phyloP scores from a whole-genome alignment of 1,139 yeast genomes.

The Pichiaceae sp. region DNA sequence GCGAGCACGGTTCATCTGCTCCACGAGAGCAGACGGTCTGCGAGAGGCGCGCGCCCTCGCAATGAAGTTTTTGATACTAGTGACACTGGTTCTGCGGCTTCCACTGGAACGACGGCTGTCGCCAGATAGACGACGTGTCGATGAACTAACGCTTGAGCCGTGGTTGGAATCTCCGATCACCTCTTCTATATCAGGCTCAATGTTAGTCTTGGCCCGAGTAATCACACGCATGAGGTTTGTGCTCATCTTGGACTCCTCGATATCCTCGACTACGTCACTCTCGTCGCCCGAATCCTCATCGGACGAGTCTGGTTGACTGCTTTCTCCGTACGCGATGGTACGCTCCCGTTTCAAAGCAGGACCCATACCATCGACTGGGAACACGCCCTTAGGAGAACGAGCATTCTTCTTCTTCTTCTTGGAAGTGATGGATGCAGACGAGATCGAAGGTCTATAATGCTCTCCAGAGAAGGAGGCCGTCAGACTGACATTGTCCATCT shows the following conservation, averaged over 20 bases:
- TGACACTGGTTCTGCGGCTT: no score
- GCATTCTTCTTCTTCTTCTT: neutral
- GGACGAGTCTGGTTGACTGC: conserved; percentile 4
- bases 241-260: conserved; percentile 19
- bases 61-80: no score
- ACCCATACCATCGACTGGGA: conserved; percentile 76
- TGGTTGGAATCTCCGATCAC: conserved; percentile 4
- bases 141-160: no score
- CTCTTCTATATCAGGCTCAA: conserved; percentile 19
- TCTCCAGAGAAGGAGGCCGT: neutral
- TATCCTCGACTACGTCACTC: conserved; percentile 16
- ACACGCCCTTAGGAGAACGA: conserved; percentile 66
- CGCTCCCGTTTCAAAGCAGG: conserved; percentile 46
- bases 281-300: conserved; percentile 2
- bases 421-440: no score
- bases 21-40: no score
- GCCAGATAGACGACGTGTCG: no score
- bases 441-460: no score
- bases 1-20: no score
- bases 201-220: conserved; percentile 16
- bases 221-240: conserved; percentile 21
- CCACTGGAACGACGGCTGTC: no score
- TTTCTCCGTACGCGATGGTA: conserved; percentile 36
- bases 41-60: no score
- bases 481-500: neutral